Conservation (phyloP, 2,329 filamentous ascomycete species). For the Aureobasidium sp. region DNA sequence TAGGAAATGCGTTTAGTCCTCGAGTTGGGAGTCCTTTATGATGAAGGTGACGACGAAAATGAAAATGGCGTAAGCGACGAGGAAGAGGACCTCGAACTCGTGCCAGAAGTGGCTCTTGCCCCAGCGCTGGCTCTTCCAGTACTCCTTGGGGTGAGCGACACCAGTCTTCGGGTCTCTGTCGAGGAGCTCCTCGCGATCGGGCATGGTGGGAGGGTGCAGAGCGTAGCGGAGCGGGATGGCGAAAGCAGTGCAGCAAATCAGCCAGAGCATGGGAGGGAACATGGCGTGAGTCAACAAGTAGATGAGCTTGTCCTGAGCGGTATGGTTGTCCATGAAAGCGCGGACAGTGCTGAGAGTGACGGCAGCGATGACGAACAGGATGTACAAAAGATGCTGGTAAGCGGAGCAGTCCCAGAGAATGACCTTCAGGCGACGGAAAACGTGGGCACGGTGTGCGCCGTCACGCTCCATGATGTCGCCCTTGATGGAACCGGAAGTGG, state of each 20-base stretch:
- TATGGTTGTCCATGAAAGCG: constrained; percentile 36
- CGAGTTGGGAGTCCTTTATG: neutral
- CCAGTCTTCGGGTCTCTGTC: constrained; percentile 47
- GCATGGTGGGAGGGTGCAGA: constrained; percentile 51
- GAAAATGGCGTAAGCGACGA: constrained; percentile 14
- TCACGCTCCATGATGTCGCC: constrained; percentile 53
- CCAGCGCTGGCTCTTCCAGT: constrained; percentile 15
- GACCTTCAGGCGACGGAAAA: constrained; percentile 46
- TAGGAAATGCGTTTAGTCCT: constrained; percentile 6
- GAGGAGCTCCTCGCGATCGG: constrained; percentile 50
- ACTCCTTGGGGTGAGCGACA: constrained; percentile 40
- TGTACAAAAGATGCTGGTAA: constrained; percentile 47
- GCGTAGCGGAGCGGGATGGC: constrained; percentile 48
- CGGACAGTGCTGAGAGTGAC: constrained; percentile 45
- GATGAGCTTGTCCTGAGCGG: constrained; percentile 37
- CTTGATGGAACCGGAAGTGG: constrained; percentile 50
- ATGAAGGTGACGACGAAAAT: constrained; percentile 14
- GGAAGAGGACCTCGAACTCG: constrained; percentile 14
- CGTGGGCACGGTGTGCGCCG: constrained; percentile 28
- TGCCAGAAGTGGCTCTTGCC: constrained; percentile 16
- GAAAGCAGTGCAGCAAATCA: constrained; percentile 23
- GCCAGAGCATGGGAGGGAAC: constrained; percentile 54
- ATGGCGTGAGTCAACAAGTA: constrained; percentile 52
- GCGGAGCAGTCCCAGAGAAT: constrained; percentile 51
- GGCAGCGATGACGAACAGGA: constrained; percentile 45